Conservation (phyloP, 768 basidiomycete genomes). For the Rhodocollybia butyracea region DNA sequence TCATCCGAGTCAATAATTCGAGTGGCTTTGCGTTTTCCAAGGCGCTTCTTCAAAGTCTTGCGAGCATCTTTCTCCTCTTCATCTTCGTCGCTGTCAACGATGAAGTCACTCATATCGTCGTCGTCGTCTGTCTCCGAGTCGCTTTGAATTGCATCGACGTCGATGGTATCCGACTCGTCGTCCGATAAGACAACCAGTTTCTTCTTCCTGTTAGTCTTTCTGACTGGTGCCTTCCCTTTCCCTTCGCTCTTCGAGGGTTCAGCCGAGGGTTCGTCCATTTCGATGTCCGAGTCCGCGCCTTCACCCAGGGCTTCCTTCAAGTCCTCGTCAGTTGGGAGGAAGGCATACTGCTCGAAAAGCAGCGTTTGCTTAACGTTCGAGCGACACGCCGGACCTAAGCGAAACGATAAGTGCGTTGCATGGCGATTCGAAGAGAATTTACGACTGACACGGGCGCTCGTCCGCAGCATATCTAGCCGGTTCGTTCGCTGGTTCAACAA, state of each 20-base stretch:
- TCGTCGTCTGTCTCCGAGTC: slow-evolving; percentile 25
- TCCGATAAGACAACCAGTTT: slow-evolving; percentile 14
- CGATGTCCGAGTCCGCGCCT: slow-evolving; percentile 27
- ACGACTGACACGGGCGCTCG: slow-evolving; percentile 48
- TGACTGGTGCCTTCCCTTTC: slow-evolving; percentile 26
- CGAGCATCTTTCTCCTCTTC: slow-evolving; percentile 50
- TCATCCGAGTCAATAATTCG: slow-evolving; percentile 45
- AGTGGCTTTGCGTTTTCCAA: slow-evolving; percentile 32
- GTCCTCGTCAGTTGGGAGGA: slow-evolving; percentile 57
- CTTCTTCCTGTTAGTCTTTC: slow-evolving; percentile 16
- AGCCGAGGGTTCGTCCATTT: slow-evolving; percentile 27
- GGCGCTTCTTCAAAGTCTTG: slow-evolving; percentile 32
- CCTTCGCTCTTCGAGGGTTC: slow-evolving; percentile 20
- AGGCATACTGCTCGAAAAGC: slow-evolving; percentile 54
- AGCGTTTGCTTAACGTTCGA: slow-evolving; percentile 39
- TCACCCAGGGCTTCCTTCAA: slow-evolving; percentile 17
- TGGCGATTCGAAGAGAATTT: slow-evolving; percentile 3
- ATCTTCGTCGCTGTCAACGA: slow-evolving; percentile 49
- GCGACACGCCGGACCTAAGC: slow-evolving; percentile 63
- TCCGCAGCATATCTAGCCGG: slow-evolving; percentile 25
- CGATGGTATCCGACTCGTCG: slow-evolving; percentile 36
- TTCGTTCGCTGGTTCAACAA: slow-evolving; percentile 32
- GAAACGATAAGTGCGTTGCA: slow-evolving; percentile 11
- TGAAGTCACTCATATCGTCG: slow-evolving; percentile 49
- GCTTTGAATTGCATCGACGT: slow-evolving; percentile 26